Evolutionary conservation across 2,329 filamentous ascomycete genomes (phyloP), one percentile per base, ranked within the genome.

Genomic region (Zymoseptoria brevis): DNA sequence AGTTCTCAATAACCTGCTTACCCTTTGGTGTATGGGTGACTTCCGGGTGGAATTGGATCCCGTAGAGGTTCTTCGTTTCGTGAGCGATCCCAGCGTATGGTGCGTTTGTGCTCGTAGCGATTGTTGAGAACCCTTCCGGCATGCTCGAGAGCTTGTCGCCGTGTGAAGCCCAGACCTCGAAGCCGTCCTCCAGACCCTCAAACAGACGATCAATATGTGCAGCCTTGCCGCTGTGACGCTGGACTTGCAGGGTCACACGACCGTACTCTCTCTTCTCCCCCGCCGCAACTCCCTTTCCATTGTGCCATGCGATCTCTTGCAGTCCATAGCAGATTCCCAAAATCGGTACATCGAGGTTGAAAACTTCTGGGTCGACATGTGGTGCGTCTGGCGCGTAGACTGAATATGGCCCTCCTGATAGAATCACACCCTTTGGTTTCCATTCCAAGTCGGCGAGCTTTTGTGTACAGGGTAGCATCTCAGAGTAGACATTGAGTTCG

Each of bases 11-110:
- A 4, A 96, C 71, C 26, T 87, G 78, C 8, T 73, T 87, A 35
- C 92, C 91, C 58, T 82, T 79, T 8, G 83, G 80, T 0, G 88
- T 91, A 70, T 90, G 85, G 13, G 83, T 86, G 57, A 96, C 82
- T 73, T 96, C 92, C 0, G 92, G 91, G 74, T 96, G 92, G 74
- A 96, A 93, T 72, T 96, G 92, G 53, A 96, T 83, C 57, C 88
- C 89, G 69, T 86, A 96, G 66, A 89, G 86, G 24, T 86, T 85
- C 77, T 87, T 84, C 8, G 76, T 75, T 72, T 83, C 71, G 71
- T 91, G 87, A 19, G 87, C 88, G 67, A 93, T 95, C 60, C 84
- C 90, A 9, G 92, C 92, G 67, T 83, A 96, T 22, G 86, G 83
- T 0, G 88, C 85, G 76, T 94, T 95, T 55, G 79, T 72, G 1